Evolutionary conservation across 768 basidiomycete genomes (phyloP), one percentile per base, ranked within the genome.

Genomic region (Boletus patriciae): DNA sequence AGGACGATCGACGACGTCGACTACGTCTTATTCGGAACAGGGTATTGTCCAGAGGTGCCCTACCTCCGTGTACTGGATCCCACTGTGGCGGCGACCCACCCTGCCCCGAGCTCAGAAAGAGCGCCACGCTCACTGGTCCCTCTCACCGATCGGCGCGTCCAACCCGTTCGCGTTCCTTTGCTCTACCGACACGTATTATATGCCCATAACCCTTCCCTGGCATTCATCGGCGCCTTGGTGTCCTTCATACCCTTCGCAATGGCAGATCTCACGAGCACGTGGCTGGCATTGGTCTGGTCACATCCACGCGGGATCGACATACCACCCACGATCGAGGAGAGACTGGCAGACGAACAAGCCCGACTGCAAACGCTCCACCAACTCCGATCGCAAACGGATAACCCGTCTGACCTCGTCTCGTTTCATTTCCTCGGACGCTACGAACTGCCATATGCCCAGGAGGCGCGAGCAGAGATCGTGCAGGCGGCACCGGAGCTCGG

Each of bases 181-280:
- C 73, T 82, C 23, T 76, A 81, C 61, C 70, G 74, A 16, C 74
- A 80, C 48, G 73, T 78, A 18, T 55, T 83, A 11, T 81, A 83
- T 55, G 77, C 79, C 1, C 63, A 68, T 50, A 82, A 78, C 52
- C 74, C 80, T 1, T 68, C 76, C 0, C 68, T 83, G 4, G 80
- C 77, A 10, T 82, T 82, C 66, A 69, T 78, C 36, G 79, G 78
- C 38, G 69, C 76, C 1, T 57, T 75, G 11, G 66, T 79, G 50
- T 73, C 74, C 16, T 78, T 75, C 59, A 81, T 76, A 10, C 81
- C 81, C 3, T 83, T 82, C 62, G 71, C 71, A 5, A 69, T 81
- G 57, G 76, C 77, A 1, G 80, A 83, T 55, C 68, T 83, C 45
- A 71, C 70, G n/a, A 79, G 77, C 64, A 79, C 77, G 4, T 82